Base-by-base conservation (phyloP, 306 rosid species). In the Castanea sativa region DNA sequence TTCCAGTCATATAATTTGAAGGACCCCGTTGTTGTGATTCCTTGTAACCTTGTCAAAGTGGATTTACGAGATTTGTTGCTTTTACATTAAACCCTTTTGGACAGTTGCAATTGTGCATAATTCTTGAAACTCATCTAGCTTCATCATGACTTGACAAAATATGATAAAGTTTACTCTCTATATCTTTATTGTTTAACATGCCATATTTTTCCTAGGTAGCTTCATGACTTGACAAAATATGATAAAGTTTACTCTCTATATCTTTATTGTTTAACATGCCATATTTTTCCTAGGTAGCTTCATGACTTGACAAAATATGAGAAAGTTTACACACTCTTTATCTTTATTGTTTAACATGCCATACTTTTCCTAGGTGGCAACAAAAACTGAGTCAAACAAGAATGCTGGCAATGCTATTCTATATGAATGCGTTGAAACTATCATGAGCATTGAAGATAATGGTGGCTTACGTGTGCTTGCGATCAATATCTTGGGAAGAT, bases 391-490 rank as follows among this genome's bases (percentile, higher is more conserved):
- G 86, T 91, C 99, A 19, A 95, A 93, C 87, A 95, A 95, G 87
- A 93, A 93, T 78, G 96, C 99, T 55, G 99, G 99, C 69, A 91
- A 95, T 88, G 98, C 99, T 76, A 95, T 95, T 79, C 80, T 95
- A 72, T 95, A 93, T 51, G 99, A 93, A 79, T 93, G 99, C 78
- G 99, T 95, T 58, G 98, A 90, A 87, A 95, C 99, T 78, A 93
- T 95, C 75, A 95, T 95, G 99, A 93, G 98, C 81, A 89, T 95
- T 60, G 97, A 95, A 91, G 98, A 95, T 83, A 91, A 83, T 77
- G 94, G 99, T 61, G 99, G 99, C 82, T 87, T 95, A 76, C 98
- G 99, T 15, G 99, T 95, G 58, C 98, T 95, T 78, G 99, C 98
- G 78, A 90, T 95, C 85, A 95, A 95, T 85, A 93, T 93, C 84